These are phyloP conservation scores for Cercospora nicotianae DNA, from an alignment of 2,329 filamentous ascomycete genomes.

Conservation along the genomic window DNA sequence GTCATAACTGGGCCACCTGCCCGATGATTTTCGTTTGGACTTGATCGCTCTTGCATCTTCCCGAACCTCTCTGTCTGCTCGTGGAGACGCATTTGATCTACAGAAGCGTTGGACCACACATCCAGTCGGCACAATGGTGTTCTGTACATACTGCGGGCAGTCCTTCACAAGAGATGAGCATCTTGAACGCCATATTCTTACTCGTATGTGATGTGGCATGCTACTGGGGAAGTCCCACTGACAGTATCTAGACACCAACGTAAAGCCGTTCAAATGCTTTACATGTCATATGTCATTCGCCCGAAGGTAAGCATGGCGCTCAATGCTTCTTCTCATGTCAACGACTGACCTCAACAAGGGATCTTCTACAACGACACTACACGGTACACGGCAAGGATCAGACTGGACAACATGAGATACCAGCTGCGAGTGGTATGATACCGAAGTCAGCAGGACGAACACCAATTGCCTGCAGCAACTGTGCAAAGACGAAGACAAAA, in stretches of 20 bases:
- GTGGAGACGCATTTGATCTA: background rate
- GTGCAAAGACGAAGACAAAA: constrained; percentile 56
- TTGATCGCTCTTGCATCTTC: constrained; percentile 24
- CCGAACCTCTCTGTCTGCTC: constrained; percentile 19
- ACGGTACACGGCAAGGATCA: constrained; percentile 53
- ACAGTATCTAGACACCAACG: constrained; percentile 49
- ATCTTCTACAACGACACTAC: constrained; percentile 54
- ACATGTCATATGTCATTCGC: constrained; percentile 58
- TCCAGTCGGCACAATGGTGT: constrained; percentile 45
- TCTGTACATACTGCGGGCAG: constrained; percentile 56
- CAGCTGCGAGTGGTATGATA: constrained; percentile 52
- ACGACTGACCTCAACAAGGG: constrained; percentile 37
- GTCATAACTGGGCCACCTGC: constrained; percentile 23
- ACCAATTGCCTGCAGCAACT: constrained; percentile 55
- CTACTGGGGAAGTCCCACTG: background rate
- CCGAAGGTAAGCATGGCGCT: constrained; percentile 46
- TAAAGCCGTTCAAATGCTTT: constrained; percentile 58
- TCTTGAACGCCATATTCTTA: constrained; percentile 54
- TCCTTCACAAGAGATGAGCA: constrained; percentile 56
- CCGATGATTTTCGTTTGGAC: constrained; percentile 15
- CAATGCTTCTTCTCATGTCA: background rate
- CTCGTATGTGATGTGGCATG: constrained; percentile 43
- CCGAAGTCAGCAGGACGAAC: constrained; percentile 54
- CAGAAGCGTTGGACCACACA: background rate
- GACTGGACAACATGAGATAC: constrained; percentile 51